Base-by-base conservation (phyloP, 129 eudicot genomes). In the carrot (Daucus carota) region DNA sequence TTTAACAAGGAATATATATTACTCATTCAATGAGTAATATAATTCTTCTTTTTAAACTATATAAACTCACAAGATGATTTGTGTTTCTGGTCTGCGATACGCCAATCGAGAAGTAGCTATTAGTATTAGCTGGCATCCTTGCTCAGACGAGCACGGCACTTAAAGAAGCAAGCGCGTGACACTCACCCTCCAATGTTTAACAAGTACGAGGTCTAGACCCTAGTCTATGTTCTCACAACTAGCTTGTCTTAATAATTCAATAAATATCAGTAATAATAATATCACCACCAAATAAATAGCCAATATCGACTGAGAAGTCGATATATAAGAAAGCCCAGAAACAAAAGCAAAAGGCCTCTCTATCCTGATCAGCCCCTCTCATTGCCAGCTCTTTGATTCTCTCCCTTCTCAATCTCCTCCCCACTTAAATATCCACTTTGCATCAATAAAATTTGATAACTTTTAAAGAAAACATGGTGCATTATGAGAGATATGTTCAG, bases 401-500 rank as follows among this genome's bases (percentile, higher is more conserved):
- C 63, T 22, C 62, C 10, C 5, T 54, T 8, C 3, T n/a, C n/a
- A n/a, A n/a, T n/a, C n/a, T 14, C 50, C 50, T 45, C 31, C 65
- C 65, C 65, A 57, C 65, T n/a, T 57, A 54, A n/a, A 57, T 4
- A 57, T 9, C 65, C n/a, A 26, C 1, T 10, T 9, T 57, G 15
- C 31, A 57, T n/a, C 2, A 50, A 0, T n/a, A 22, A 10, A 20
- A 12, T 22, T 57, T 8, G 15, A 45, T 2, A n/a, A 1, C 5
- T 54, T n/a, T n/a, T n/a, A 28, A 9, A 43, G 40, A 75, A 22
- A 28, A 76, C 18, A 86, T 84, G 87, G 87, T 86, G 79, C 87
- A 86, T 41, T 60, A 83, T 45, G 85, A 84, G 63, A 86, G 87
- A 66, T 81, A 75, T 76, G 47, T 41, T 31, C 87, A 78, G 5